Evolutionary conservation across 805 yeast species (phyloP), one percentile per base, ranked within the genome.

Genomic region (Teunomyces atbi): DNA sequence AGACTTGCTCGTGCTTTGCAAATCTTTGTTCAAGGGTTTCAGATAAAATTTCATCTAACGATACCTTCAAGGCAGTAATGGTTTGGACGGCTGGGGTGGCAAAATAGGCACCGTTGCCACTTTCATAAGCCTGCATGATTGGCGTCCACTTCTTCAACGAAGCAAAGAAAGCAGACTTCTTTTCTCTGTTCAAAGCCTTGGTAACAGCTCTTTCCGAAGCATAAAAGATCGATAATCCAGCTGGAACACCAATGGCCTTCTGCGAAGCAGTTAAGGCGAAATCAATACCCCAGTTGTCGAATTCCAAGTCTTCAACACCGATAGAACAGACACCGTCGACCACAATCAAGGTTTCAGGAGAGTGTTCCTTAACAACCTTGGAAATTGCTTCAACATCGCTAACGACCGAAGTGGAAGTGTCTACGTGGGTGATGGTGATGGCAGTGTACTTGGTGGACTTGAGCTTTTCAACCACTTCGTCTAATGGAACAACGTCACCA

Each of bases 11-110:
- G 64, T 91, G 95, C 52, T 76, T 76, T 30, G 73, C 74, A 58
- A 88, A 76, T 63, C 96, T 77, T 45, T 66, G 68, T 48, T 79
- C 83, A 47, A 91, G 68, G 4, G 65, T 39, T 49, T 74, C 72
- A 32, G 77, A 69, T 47, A 89, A 68, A 52, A 90, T 83, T 63
- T 87, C 90, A 46, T 77, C 78, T 53, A 91, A 76, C 4, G 97
- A 83, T 3, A 78, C 86, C 63, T 82, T 82, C 58, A 89, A 77
- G 12, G 97, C 91, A 60, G 86, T 86, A 50, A 92, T 73, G 50
- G 86, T 77, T 70, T 89, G 97, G 39, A 88, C 85, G 0, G 97
- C 86, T n/a, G 97, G 97, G 6, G 97, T 92, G n/a, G 97, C 96
- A 62, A 89, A 92, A 73, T 91, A 94, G 6, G 91, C 87, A 13